phyloP scores from a whole-genome alignment of 345 rosid species.

The Lepidium didymum region DNA sequence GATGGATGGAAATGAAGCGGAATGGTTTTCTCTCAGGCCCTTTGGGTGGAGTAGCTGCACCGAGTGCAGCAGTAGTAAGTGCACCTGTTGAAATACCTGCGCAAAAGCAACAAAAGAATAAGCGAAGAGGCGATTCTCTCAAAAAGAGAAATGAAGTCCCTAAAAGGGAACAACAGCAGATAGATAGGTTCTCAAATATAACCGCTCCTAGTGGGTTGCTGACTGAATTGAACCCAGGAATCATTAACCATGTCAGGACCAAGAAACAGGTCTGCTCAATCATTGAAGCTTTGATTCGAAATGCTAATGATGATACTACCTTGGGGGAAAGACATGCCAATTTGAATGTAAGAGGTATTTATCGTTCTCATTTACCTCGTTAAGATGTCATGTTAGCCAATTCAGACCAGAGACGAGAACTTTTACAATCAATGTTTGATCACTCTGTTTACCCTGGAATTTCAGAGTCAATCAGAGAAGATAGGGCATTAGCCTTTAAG shows the following conservation, averaged over 20 bases:
- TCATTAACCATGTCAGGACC: slow-evolving; percentile 83
- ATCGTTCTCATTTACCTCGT: slow-evolving; percentile 22
- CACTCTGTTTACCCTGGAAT: slow-evolving; percentile 27
- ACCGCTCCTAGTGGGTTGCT: slow-evolving; percentile 91
- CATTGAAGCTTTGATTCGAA: slow-evolving; percentile 70
- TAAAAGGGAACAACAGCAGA: slow-evolving; percentile 52
- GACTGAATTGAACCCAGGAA: slow-evolving; percentile 84
- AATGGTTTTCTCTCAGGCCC: slow-evolving; percentile 80
- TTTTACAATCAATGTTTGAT: slow-evolving; percentile 19
- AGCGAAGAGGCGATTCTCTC: slow-evolving; percentile 42
- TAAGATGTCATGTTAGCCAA: slow-evolving; percentile 29
- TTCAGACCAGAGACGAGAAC: slow-evolving; percentile 12
- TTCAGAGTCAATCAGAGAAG: slow-evolving; percentile 35
- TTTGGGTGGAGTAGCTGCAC: slow-evolving; percentile 52
- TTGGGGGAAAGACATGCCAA: slow-evolving; percentile 24
- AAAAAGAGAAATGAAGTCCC: slow-evolving; percentile 37
- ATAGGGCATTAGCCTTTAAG: slow-evolving; percentile 40
- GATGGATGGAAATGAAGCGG: slow-evolving; percentile 92
- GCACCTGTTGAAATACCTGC: slow-evolving; percentile 50
- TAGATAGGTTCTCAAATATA: slow-evolving; percentile 69
- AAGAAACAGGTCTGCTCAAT: slow-evolving; percentile 86
- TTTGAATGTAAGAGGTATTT: slow-evolving; percentile 30
- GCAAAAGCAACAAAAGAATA: slow-evolving; percentile 66
- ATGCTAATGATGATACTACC: slow-evolving; percentile 30
- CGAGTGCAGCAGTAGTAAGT: slow-evolving; percentile 31